These are phyloP conservation scores for Fusarium illudens DNA, from an alignment of 2,329 filamentous ascomycete species.

Conservation along the genomic window DNA sequence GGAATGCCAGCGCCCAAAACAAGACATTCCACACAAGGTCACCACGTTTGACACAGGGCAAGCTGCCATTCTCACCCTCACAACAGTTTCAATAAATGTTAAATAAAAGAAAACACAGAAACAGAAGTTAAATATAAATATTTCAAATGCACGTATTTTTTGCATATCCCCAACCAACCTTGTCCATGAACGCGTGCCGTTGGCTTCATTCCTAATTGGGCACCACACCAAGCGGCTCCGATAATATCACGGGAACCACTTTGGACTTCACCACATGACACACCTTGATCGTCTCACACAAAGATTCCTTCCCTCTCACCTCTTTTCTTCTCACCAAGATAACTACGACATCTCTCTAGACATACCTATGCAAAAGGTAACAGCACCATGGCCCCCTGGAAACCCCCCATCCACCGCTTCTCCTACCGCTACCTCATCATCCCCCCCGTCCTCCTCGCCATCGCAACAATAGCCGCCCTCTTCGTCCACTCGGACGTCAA, in stretches of 20 bases:
- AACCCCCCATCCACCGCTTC: slow-evolving; percentile 61
- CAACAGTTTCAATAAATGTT: fast-evolving
- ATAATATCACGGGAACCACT: slow-evolving; percentile 33
- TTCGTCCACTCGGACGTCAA: slow-evolving; percentile 60
- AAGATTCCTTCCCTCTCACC: background rate
- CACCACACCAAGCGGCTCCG: background rate
- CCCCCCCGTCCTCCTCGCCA: slow-evolving; percentile 56
- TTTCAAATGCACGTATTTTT: background rate
- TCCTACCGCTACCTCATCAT: slow-evolving; percentile 62
- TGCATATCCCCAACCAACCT: background rate
- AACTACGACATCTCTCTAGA: fast-evolving
- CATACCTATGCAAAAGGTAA: background rate
- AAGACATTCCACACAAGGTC: background rate
- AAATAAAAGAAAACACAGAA: background rate
- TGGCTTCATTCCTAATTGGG: background rate
- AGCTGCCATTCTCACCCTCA: background rate
- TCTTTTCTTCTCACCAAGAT: background rate
- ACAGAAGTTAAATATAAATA: background rate
- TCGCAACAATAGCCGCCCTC: slow-evolving; percentile 53
- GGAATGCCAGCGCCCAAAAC: background rate
- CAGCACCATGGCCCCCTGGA: slow-evolving; percentile 34
- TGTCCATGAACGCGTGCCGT: background rate
- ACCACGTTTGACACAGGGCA: background rate
- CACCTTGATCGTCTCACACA: background rate
- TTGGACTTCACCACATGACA: slow-evolving; percentile 30